These are phyloP conservation scores for Pisolithus orientalis DNA, from an alignment of 768 basidiomycete species.

Conservation along the genomic window DNA sequence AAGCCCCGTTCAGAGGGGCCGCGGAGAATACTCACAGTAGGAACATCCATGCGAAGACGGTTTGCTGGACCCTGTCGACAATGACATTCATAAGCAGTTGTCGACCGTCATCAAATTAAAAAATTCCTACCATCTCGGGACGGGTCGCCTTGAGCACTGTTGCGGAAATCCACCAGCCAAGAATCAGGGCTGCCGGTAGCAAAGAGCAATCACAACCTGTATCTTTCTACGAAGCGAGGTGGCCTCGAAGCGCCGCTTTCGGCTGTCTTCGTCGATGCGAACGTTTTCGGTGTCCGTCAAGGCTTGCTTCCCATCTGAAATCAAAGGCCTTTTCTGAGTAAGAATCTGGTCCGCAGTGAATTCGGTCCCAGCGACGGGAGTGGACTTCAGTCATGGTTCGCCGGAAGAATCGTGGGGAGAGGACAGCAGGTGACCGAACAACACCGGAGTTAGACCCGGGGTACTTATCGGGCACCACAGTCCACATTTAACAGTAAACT, in stretches of 20 bases:
- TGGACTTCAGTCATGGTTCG: constrained; percentile 13
- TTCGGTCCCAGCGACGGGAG: background rate
- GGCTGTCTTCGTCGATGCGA: constrained; percentile 3
- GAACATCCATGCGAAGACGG: constrained; percentile 80
- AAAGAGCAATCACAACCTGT: constrained; percentile 43
- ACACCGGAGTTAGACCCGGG: background rate
- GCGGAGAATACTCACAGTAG: constrained; percentile 43
- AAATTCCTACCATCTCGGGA: constrained; percentile 58
- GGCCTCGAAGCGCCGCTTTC: constrained; percentile 3
- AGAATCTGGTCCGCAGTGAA: constrained; percentile 1
- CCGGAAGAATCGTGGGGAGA: background rate
- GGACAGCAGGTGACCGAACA: background rate
- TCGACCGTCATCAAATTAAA: background rate
- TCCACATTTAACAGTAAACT: background rate
- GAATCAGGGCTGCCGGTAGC: constrained; percentile 55
- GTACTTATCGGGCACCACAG: background rate
- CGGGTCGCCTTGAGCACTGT: constrained; percentile 64
- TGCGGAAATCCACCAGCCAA: constrained; percentile 84
- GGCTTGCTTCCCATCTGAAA: constrained; percentile 5
- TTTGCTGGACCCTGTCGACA: constrained; percentile 63
- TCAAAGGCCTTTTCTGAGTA: constrained; percentile 17
- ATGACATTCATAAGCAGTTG: background rate
- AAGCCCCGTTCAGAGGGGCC: background rate
- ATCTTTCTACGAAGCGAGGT: constrained; percentile 14
- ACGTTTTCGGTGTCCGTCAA: constrained; percentile 16